Evolutionary conservation across 164 flowering plant genomes (phyloP).

Genomic region (Kingdonia uniflora): DNA sequence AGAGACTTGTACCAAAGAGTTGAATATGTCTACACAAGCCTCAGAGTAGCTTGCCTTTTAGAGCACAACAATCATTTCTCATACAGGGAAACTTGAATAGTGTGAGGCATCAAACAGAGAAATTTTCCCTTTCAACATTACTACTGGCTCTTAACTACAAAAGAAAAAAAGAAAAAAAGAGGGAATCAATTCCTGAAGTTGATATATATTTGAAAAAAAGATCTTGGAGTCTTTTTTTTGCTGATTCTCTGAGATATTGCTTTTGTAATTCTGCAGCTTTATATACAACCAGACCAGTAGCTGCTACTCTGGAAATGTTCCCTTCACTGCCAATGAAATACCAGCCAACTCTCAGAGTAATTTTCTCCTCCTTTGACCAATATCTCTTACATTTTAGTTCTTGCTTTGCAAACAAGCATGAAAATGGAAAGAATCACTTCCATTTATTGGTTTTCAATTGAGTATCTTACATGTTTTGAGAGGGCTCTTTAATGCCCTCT

Average conservation of each 20-base stretch:
- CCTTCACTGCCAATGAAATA: conserved; percentile 92
- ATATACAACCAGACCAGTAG: conserved; percentile 53
- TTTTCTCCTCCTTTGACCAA: conserved; percentile 32
- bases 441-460: neutral
- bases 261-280: conserved; percentile 70
- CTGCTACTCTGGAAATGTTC: conserved; percentile 95
- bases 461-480: neutral
- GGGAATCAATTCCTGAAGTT: conserved; percentile 10
- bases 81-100: conserved; percentile 37
- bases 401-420: neutral
- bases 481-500: neutral
- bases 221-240: conserved; percentile 14
- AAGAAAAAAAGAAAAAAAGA: too few relatives aligned
- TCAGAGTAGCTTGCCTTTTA: conserved; percentile 42
- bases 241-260: conserved; percentile 36
- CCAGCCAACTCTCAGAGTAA: conserved; percentile 52
- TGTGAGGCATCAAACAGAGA: conserved; percentile 52
- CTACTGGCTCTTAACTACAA: conserved; percentile 55
- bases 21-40: conserved; percentile 30
- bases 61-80: conserved; percentile 52
- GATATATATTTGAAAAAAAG: conserved; percentile 1
- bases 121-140: conserved; percentile 29
- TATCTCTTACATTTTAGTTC: conserved; percentile 4
- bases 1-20: conserved; percentile 18
- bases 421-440: neutral